Evolutionary conservation across 208 protist genomes (phyloP).

Genomic region (Leishmania guyanensis): DNA sequence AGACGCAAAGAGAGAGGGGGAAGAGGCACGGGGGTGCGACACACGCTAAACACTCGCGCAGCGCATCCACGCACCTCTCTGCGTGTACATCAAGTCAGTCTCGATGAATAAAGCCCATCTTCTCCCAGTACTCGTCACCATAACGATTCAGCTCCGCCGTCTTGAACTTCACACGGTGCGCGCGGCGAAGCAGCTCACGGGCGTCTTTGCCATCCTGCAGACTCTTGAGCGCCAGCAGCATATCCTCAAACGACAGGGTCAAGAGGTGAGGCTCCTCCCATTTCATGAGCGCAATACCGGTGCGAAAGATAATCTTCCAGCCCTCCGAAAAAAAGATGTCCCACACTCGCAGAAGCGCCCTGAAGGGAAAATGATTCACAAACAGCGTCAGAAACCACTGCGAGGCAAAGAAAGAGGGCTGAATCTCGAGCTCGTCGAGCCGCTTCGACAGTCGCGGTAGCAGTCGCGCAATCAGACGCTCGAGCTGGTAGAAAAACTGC

Average conservation of each 20-base stretch:
- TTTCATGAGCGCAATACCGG: constrained; percentile 86
- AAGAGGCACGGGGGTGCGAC: not conserved
- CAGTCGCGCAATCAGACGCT: constrained; percentile 70
- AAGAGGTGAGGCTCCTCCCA: constrained; percentile 87
- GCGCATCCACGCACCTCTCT: not conserved
- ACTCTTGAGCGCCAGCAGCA: constrained; percentile 79
- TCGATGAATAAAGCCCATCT: constrained; percentile 25
- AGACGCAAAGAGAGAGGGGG: too few relatives aligned
- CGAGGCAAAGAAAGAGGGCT: constrained; percentile 90
- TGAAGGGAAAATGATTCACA: constrained; percentile 89
- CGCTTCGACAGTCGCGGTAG: constrained; percentile 79
- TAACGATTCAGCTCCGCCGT: constrained; percentile 83
- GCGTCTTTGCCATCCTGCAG: constrained; percentile 88
- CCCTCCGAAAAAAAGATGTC: constrained; percentile 93
- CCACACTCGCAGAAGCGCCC: constrained; percentile 89
- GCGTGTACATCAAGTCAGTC: constrained; percentile 1
- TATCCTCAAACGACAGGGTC: constrained; percentile 70
- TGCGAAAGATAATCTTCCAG: constrained; percentile 94
- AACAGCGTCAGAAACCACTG: constrained; percentile 95
- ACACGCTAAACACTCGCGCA: not conserved
- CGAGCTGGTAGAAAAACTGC: constrained; percentile 90
- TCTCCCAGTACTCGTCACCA: constrained; percentile 79
- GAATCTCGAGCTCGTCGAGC: constrained; percentile 71
- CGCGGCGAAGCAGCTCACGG: constrained; percentile 68
- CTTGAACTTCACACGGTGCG: constrained; percentile 87